Conservation (phyloP, 1,284 basidiomycete species). For the Malassezia yamatoensis region DNA sequence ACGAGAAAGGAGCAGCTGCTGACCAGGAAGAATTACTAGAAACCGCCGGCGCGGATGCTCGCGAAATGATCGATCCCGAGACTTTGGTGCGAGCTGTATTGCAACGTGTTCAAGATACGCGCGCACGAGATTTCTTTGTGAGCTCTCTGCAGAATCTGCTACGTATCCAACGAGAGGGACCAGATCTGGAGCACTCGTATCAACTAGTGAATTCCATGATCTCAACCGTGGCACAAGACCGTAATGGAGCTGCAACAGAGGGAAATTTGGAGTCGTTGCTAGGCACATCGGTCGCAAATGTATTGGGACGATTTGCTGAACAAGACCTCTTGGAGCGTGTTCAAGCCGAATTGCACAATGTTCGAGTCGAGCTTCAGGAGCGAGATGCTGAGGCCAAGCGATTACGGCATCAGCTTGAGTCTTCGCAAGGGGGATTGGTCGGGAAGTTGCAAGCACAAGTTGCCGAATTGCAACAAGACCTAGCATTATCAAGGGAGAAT, state of each 20-base stretch:
- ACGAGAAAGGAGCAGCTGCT: conserved; percentile 62
- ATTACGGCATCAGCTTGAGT: conserved; percentile 68
- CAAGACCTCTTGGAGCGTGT: conserved; percentile 70
- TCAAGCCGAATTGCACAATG: conserved; percentile 66
- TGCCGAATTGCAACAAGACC: conserved; percentile 65
- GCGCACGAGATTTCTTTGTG: conserved; percentile 74
- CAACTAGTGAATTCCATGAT: conserved; percentile 88
- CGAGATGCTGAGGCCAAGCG: conserved; percentile 53
- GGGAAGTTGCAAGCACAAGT: conserved; percentile 69
- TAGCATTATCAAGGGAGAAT: conserved; percentile 67
- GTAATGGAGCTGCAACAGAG: conserved; percentile 60
- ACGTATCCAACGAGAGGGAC: conserved; percentile 74
- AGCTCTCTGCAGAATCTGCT: conserved; percentile 86
- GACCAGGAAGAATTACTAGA: conserved; percentile 71
- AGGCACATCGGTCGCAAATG: conserved; percentile 76
- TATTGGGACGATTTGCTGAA: conserved; percentile 83
- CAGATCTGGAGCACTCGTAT: conserved; percentile 67
- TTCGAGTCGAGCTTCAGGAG: conserved; percentile 64
- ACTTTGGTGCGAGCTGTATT: conserved; percentile 78
- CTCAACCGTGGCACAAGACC: conserved; percentile 80
- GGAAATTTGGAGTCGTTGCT: conserved; percentile 66
- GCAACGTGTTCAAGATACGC: conserved; percentile 63
- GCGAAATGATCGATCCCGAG: conserved; percentile 67
- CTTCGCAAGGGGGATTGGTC: conserved; percentile 71
- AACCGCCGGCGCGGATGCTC: conserved; percentile 64